phyloP scores from a whole-genome alignment of 2,329 filamentous ascomycete species.

The Penicillium sp. region DNA sequence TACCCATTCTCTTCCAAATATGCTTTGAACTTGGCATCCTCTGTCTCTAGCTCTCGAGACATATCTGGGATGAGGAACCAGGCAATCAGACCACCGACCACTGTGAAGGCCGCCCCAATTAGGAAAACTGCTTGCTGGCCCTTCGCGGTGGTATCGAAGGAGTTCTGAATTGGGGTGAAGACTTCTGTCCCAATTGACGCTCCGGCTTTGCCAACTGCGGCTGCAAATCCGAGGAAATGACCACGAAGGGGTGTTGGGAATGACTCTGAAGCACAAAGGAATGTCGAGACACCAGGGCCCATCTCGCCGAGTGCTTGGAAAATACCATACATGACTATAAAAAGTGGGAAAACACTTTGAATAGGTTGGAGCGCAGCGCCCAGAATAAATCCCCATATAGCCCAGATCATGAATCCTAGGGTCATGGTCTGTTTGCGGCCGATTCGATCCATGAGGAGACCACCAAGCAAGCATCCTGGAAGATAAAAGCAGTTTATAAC shows the following conservation, averaged over 20 bases:
- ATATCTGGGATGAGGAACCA: constrained; percentile 51
- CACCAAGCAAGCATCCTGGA: constrained; percentile 51
- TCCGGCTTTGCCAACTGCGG: constrained; percentile 52
- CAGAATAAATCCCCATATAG: constrained; percentile 51
- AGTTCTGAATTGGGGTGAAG: constrained; percentile 53
- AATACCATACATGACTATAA: constrained; percentile 54
- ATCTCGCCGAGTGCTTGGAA: constrained; percentile 53
- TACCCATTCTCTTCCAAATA: constrained; percentile 49
- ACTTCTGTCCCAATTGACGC: constrained; percentile 53
- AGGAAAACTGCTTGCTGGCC: constrained; percentile 54
- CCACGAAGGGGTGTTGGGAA: constrained; percentile 53
- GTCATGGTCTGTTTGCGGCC: constrained; percentile 53
- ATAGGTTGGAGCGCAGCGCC: constrained; percentile 50
- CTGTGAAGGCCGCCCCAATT: constrained; percentile 52
- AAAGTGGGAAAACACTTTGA: constrained; percentile 51
- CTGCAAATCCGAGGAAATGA: constrained; percentile 51
- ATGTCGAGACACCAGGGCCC: constrained; percentile 49
- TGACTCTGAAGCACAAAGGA: constrained; percentile 46
- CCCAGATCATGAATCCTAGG: constrained; percentile 50
- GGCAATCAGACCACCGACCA: constrained; percentile 47
- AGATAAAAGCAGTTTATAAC: constrained; percentile 55
- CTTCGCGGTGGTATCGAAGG: constrained; percentile 43
- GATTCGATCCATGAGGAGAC: constrained; percentile 51
- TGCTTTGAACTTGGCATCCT: constrained; percentile 47
- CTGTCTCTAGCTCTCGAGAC: constrained; percentile 44